These are phyloP conservation scores for Populus tremula DNA, from an alignment of 345 rosid species.

Conservation along the genomic window DNA sequence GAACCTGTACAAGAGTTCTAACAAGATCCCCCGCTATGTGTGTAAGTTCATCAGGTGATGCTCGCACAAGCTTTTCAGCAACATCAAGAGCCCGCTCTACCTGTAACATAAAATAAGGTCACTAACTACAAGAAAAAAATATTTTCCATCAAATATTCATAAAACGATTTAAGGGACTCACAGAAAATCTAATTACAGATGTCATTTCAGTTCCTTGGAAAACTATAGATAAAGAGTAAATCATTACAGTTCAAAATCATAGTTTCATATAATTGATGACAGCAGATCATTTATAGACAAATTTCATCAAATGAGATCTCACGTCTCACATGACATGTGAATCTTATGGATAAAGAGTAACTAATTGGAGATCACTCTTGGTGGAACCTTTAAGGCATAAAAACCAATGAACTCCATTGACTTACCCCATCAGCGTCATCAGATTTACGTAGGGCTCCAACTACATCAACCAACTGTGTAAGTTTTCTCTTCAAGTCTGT, in stretches of 20 bases:
- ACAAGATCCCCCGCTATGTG: slow-evolving; percentile 74
- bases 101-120: slow-evolving; percentile 36
- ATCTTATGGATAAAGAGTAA: neutral
- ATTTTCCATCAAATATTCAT: slow-evolving; percentile 2
- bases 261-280: neutral
- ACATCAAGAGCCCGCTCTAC: slow-evolving; percentile 82
- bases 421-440: slow-evolving; percentile 93
- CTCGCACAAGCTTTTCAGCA: slow-evolving; percentile 88
- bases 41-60: slow-evolving; percentile 87
- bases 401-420: slow-evolving; percentile 21
- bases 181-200: neutral
- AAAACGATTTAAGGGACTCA: neutral
- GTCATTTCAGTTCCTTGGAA: too few species aligned
- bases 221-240: too few species aligned
- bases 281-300: neutral
- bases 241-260: neutral
- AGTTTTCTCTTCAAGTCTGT: slow-evolving; percentile 60
- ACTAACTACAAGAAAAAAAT: neutral
- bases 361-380: neutral
- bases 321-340: slow-evolving; percentile 6
- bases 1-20: slow-evolving; percentile 80
- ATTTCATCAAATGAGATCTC: slow-evolving; percentile 6
- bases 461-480: slow-evolving; percentile 85
- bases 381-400: slow-evolving; percentile 4
- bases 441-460: slow-evolving; percentile 83